These are phyloP conservation scores for Lactarius akahatsu DNA, from an alignment of 768 basidiomycete species.

Conservation along the genomic window DNA sequence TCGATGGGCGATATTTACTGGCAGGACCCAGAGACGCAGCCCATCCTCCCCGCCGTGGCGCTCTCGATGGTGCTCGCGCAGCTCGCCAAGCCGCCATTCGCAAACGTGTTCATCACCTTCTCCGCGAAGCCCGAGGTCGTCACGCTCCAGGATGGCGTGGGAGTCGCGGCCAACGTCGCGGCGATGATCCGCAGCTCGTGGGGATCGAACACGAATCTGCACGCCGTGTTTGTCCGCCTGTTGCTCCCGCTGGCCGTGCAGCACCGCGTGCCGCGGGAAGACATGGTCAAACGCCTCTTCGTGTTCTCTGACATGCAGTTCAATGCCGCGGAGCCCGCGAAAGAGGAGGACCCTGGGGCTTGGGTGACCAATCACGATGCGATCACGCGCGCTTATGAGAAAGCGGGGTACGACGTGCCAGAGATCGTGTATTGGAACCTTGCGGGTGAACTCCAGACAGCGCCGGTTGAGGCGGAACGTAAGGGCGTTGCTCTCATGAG, in stretches of 20 bases:
- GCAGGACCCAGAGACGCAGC: conserved; percentile 29
- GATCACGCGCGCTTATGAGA: conserved; percentile 52
- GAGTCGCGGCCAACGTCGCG: conserved; percentile 41
- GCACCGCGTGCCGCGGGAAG: conserved; percentile 57
- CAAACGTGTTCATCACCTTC: conserved; percentile 68
- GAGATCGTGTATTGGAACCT: conserved; percentile 76
- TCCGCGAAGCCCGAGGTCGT: conserved; percentile 51
- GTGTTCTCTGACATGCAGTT: conserved; percentile 84
- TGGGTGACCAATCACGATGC: conserved; percentile 67
- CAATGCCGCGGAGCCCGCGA: conserved; percentile 37
- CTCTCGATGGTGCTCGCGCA: conserved; percentile 66
- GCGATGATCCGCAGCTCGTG: conserved; percentile 42
- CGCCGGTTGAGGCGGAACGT: conserved; percentile 51
- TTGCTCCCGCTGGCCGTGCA: conserved; percentile 59
- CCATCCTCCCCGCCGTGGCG: conserved; percentile 62
- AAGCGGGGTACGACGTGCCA: conserved; percentile 69
- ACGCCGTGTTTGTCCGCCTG: conserved; percentile 60
- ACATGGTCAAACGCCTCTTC: conserved; percentile 76
- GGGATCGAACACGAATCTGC: conserved; percentile 62
- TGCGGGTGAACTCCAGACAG: conserved; percentile 35
- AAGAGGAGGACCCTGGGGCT: neutral
- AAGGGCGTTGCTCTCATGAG: conserved; percentile 68
- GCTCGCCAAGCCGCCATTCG: conserved; percentile 63
- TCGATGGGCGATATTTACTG: conserved; percentile 54
- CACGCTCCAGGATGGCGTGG: conserved; percentile 43